Evolutionary conservation across 345 rosid species (phyloP).

Genomic region (Corchorus olitorius): DNA sequence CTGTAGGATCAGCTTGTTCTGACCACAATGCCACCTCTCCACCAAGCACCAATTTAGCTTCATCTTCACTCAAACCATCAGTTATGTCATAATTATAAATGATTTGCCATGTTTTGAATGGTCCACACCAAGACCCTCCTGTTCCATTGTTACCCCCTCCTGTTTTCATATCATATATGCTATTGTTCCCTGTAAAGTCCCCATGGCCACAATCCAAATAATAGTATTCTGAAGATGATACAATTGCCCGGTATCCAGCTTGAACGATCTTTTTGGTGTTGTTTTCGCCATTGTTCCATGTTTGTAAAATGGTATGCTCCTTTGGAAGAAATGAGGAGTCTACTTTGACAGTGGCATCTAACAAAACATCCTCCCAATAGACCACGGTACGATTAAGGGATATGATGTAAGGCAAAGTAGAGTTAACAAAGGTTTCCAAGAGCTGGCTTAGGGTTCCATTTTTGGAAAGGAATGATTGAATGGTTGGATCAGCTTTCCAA

Average conservation of each 20-base stretch:
- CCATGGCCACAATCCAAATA: conserved; percentile 92
- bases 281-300: conserved; percentile 76
- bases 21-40: conserved; percentile 96
- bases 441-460: conserved; percentile 72
- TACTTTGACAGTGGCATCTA: conserved; percentile 55
- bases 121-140: conserved; percentile 86
- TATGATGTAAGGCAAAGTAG: conserved; percentile 61
- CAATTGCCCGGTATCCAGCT: conserved; percentile 77
- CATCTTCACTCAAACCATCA: conserved; percentile 61
- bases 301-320: conserved; percentile 67
- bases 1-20: conserved; percentile 79
- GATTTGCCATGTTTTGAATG: conserved; percentile 89
- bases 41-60: conserved; percentile 73
- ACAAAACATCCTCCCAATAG: conserved; percentile 82
- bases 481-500: conserved; percentile 70
- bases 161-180: conserved; percentile 52
- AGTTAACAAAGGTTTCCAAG: conserved; percentile 60
- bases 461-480: conserved; percentile 55
- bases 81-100: conserved; percentile 84
- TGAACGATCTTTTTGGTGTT: conserved; percentile 67
- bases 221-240: conserved; percentile 81
- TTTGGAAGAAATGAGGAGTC: conserved; percentile 52
- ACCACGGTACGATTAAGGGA: conserved; percentile 74
- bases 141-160: conserved; percentile 11
- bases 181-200: conserved; percentile 67